Percentiles rank a stretch among this genome's conserved stretches.
These are phyloP conservation scores for Magnolia officinalis DNA, from an alignment of 164 flowering plant genomes.

Conservation along the genomic window DNA sequence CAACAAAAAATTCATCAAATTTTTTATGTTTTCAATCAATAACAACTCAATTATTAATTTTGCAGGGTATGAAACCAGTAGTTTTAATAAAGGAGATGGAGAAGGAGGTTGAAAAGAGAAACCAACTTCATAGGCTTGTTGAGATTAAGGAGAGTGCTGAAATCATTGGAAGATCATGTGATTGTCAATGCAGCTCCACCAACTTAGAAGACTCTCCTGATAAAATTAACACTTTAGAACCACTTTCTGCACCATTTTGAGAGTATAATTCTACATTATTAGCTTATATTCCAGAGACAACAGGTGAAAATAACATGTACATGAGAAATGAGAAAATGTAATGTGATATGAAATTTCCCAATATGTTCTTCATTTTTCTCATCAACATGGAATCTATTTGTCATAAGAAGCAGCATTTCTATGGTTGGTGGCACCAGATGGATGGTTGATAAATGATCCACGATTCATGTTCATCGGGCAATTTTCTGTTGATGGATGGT, in stretches of 20 bases:
- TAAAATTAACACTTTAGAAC: conserved; percentile 23
- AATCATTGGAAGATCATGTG: not conserved
- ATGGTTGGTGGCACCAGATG: not conserved
- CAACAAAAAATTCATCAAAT: no score
- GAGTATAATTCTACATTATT: not conserved
- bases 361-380: not conserved
- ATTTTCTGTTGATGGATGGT: not conserved
- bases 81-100: conserved; percentile 16
- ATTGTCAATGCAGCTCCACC: conserved; percentile 18
- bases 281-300: not conserved
- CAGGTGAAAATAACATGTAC: not conserved
- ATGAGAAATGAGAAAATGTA: not conserved
- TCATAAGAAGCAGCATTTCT: not conserved
- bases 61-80: conserved; percentile 29
- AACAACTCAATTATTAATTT: not conserved
- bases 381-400: not conserved
- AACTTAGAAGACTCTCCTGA: conserved; percentile 19
- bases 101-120: conserved; percentile 10
- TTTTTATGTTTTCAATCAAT: not conserved
- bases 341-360: not conserved
- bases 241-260: conserved; percentile 47
- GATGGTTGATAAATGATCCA: not conserved
- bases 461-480: not conserved
- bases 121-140: conserved; percentile 5
- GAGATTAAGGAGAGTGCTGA: conserved; percentile 4